Percentiles rank a stretch among this genome's conserved stretches.
These are phyloP conservation scores for Kodamaea laetipori DNA, from an alignment of 805 yeast species.

Conservation along the genomic window DNA sequence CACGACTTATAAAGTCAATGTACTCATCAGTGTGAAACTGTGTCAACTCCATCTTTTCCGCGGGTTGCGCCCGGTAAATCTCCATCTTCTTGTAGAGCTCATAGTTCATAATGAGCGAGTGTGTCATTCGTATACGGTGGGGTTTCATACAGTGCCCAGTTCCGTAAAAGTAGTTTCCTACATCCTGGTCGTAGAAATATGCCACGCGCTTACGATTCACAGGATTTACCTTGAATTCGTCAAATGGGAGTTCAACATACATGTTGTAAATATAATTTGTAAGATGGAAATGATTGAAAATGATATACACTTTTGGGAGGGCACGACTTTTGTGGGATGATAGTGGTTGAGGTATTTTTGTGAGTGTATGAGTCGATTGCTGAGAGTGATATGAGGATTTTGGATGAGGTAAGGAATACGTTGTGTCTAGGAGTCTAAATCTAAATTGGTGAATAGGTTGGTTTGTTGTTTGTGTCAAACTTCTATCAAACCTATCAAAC, in stretches of 20 bases:
- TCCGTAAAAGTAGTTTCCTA: constrained; percentile 33
- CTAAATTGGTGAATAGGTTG: too few species aligned
- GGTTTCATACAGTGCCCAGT: constrained; percentile 35
- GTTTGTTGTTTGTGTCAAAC: too few species aligned
- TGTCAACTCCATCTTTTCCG: constrained; percentile 30
- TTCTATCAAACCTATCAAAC: too few species aligned
- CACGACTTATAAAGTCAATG: constrained; percentile 23
- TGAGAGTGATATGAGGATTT: too few species aligned
- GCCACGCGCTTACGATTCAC: constrained; percentile 27
- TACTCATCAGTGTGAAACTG: constrained; percentile 27
- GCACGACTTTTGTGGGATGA: constrained; percentile 1
- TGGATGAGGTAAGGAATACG: too few species aligned
- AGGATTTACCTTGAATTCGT: constrained; percentile 28
- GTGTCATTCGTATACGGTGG: constrained; percentile 33
- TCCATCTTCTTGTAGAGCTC: constrained; percentile 33
- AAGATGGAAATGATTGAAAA: neutral
- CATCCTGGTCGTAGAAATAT: constrained; percentile 31
- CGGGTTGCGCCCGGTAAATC: constrained; percentile 32
- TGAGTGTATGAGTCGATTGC: too few species aligned
- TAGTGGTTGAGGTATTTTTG: neutral
- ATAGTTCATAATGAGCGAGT: constrained; percentile 32
- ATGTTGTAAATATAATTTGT: constrained; percentile 11
- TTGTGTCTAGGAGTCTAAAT: too few species aligned
- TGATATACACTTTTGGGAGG: neutral
- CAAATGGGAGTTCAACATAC: constrained; percentile 31